These are phyloP conservation scores for Aspergillus transmontanensis DNA, from an alignment of 2,329 filamentous ascomycete genomes.

Conservation along the genomic window DNA sequence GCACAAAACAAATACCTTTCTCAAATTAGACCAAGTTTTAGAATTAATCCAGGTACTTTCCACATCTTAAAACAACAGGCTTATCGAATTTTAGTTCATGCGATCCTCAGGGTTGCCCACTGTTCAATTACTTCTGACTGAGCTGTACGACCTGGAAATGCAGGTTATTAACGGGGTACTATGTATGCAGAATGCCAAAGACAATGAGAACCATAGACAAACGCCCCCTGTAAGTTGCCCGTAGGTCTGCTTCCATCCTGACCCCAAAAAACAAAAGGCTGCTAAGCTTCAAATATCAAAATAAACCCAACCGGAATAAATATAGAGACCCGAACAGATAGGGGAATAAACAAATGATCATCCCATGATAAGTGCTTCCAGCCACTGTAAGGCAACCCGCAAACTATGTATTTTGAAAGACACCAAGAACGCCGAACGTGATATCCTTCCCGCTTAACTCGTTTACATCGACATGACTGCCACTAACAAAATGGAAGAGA, in stretches of 20 bases:
- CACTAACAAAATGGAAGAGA: not conserved
- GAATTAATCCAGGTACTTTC: not conserved
- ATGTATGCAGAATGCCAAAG: not conserved
- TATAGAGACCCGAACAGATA: not conserved
- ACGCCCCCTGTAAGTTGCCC: not conserved
- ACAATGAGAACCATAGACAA: not conserved
- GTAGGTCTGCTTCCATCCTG: not conserved
- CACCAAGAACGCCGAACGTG: conserved; percentile 6
- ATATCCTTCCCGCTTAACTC: conserved; percentile 17
- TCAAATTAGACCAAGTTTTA: not conserved
- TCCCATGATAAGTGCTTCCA: conserved; percentile 2
- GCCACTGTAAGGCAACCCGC: not conserved
- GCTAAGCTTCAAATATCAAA: not conserved
- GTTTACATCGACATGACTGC: conserved; percentile 2
- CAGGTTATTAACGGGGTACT: not conserved
- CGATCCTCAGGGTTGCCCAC: not conserved
- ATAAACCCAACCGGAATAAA: not conserved
- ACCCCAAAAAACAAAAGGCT: not conserved
- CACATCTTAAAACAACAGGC: not conserved
- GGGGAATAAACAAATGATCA: not conserved
- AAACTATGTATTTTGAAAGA: not conserved
- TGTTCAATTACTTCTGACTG: not conserved
- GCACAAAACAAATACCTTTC: not conserved
- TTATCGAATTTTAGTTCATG: not conserved
- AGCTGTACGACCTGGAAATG: not conserved